Conservation (phyloP, 805 yeast genomes). For the Helenozyma rhizophorensis region DNA sequence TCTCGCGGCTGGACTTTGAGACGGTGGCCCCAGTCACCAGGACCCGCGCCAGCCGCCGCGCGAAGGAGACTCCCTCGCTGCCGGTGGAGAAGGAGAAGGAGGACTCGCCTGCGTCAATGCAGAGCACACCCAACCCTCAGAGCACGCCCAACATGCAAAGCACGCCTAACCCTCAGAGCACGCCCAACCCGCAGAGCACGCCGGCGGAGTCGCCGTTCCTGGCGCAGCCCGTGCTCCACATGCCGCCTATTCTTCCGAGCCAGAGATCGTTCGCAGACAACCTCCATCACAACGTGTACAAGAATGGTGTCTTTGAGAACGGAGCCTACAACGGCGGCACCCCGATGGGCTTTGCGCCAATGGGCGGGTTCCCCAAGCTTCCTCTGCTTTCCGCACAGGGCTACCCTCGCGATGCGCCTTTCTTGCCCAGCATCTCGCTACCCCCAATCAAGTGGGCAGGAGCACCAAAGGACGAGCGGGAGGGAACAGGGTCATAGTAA, state of each 20-base stretch:
- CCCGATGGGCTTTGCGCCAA: no score
- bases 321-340: no score
- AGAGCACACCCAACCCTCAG: conserved; percentile 1
- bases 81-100: conserved; percentile 2
- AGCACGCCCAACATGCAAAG: conserved; percentile 1
- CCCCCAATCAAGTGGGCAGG: no score
- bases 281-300: no score
- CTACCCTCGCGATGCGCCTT: no score
- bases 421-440: not conserved
- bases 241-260: conserved; percentile 16
- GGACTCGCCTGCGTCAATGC: not conserved
- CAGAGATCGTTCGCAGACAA: no score
- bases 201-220: conserved; percentile 1
- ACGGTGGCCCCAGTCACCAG: conserved; percentile 2
- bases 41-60: conserved; percentile 5
- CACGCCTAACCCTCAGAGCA: not conserved
- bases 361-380: no score
- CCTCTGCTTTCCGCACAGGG: no score
- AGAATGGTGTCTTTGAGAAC: no score
- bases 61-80: conserved; percentile 4
- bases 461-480: no score
- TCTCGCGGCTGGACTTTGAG: conserved; percentile 3
- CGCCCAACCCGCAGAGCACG: conserved; percentile 1
- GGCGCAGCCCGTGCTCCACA: conserved; percentile 10
- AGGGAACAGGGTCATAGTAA: no score